phyloP scores from a whole-genome alignment of 768 basidiomycete genomes.

The Psilocybe cubensis region DNA sequence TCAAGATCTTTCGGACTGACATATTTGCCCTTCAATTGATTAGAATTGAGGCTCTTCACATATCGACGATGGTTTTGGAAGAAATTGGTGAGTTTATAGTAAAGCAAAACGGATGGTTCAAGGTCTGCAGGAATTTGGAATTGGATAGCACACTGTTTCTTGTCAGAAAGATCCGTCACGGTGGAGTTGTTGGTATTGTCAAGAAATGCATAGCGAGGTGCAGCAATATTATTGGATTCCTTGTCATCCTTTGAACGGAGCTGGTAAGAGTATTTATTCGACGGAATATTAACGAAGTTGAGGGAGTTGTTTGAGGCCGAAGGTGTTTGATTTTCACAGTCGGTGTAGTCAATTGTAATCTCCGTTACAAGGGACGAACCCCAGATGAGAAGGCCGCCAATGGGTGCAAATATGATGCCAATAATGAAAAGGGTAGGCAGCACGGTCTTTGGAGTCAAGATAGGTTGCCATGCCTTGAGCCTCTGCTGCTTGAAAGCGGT shows the following conservation, averaged over 20 bases:
- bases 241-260: conserved; percentile 61
- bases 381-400: conserved; percentile 95
- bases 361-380: conserved; percentile 82
- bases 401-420: conserved; percentile 93
- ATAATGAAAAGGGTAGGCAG: conserved; percentile 95
- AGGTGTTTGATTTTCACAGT: conserved; percentile 74
- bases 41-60: conserved; percentile 85
- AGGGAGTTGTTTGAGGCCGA: conserved; percentile 38
- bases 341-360: conserved; percentile 94
- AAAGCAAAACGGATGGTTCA: conserved; percentile 77
- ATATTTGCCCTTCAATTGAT: conserved; percentile 81
- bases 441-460: conserved; percentile 96
- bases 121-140: conserved; percentile 86
- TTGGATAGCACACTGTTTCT: conserved; percentile 72
- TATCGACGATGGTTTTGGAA: conserved; percentile 99
- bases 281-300: conserved; percentile 58
- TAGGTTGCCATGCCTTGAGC: conserved; percentile 99
- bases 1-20: conserved; percentile 54
- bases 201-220: conserved; percentile 81
- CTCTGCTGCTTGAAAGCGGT: conserved; percentile 99
- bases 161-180: conserved; percentile 43
- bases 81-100: conserved; percentile 97
- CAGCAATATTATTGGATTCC: conserved; percentile 49
- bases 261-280: conserved; percentile 67
- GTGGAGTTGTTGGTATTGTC: conserved; percentile 51